phyloP scores from a whole-genome alignment of 768 basidiomycete species.

The Peribolospora baueri region DNA sequence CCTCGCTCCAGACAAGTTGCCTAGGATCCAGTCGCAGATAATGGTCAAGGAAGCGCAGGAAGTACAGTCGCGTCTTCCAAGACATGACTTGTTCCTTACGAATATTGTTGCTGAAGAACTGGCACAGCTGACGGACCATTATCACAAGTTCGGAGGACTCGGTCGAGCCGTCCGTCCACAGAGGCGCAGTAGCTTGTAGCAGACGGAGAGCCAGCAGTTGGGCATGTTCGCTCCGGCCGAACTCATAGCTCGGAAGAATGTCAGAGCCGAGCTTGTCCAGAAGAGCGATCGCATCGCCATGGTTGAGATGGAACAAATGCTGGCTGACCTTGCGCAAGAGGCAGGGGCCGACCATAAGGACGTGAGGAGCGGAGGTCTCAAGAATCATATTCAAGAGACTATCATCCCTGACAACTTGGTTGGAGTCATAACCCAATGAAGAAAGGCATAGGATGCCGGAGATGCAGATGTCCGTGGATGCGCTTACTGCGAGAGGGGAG shows the following conservation, averaged over 20 bases:
- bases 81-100: constrained; percentile 25
- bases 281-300: constrained; percentile 26
- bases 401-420: too few relatives aligned
- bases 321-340: constrained; percentile 23
- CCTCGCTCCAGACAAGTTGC: constrained; percentile 27
- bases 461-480: too few relatives aligned
- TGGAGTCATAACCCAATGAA: too few relatives aligned
- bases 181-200: constrained; percentile 35
- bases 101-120: constrained; percentile 31
- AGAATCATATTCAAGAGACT: too few relatives aligned
- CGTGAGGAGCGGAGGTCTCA: too few relatives aligned
- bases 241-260: constrained; percentile 32
- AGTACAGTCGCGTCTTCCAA: constrained; percentile 35
- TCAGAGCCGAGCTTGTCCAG: constrained; percentile 29
- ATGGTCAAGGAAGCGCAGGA: constrained; percentile 38
- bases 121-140: constrained; percentile 29
- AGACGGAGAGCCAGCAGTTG: constrained; percentile 35
- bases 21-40: constrained; percentile 38
- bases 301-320: constrained; percentile 28
- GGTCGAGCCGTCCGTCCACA: constrained; percentile 29
- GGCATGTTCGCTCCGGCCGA: constrained; percentile 30
- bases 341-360: too few relatives aligned
- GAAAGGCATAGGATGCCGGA: too few relatives aligned
- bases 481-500: too few relatives aligned
- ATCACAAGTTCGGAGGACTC: constrained; percentile 14